These are phyloP conservation scores for Porogramme epimiltina DNA, from an alignment of 1,284 basidiomycete genomes.

Conservation along the genomic window DNA sequence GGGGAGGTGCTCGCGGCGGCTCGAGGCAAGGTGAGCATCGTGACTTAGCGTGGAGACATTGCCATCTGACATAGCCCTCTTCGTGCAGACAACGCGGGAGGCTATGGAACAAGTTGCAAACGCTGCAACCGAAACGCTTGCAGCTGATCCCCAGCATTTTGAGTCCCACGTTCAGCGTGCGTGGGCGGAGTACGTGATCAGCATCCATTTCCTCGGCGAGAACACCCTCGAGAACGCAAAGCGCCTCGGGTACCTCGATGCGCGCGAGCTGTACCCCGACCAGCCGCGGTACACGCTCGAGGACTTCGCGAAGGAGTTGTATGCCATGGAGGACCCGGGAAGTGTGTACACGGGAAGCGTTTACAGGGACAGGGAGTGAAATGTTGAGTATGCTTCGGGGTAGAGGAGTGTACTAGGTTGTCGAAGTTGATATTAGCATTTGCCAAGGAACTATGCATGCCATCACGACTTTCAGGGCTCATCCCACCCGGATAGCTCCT, in stretches of 20 bases:
- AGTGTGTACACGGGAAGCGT: too few relatives aligned
- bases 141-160: too few relatives aligned
- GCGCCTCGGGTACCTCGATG: slow-evolving; percentile 25
- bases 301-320: slow-evolving; percentile 22
- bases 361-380: too few relatives aligned
- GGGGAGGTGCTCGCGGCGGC: neutral
- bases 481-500: too few relatives aligned
- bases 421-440: too few relatives aligned
- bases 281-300: slow-evolving; percentile 15
- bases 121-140: too few relatives aligned
- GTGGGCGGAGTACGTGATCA: slow-evolving; percentile 8
- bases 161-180: too few relatives aligned
- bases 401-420: too few relatives aligned
- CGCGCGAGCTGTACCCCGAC: slow-evolving; percentile 27
- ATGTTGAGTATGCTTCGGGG: too few relatives aligned
- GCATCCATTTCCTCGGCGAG: slow-evolving; percentile 20
- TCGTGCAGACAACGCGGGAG: slow-evolving; percentile 7
- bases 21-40: neutral
- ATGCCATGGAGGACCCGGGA: too few relatives aligned
- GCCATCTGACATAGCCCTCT: neutral
- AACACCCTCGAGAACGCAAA: slow-evolving; percentile 25
- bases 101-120: slow-evolving; percentile 4
- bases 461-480: too few relatives aligned
- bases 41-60: neutral
- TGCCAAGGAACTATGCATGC: too few relatives aligned